A percentile compares a stretch with the other conserved stretches of the same genome.
These are phyloP conservation scores for Podospora pseudoanserina DNA, from an alignment of 495 filamentous ascomycete species.

Conservation along the genomic window DNA sequence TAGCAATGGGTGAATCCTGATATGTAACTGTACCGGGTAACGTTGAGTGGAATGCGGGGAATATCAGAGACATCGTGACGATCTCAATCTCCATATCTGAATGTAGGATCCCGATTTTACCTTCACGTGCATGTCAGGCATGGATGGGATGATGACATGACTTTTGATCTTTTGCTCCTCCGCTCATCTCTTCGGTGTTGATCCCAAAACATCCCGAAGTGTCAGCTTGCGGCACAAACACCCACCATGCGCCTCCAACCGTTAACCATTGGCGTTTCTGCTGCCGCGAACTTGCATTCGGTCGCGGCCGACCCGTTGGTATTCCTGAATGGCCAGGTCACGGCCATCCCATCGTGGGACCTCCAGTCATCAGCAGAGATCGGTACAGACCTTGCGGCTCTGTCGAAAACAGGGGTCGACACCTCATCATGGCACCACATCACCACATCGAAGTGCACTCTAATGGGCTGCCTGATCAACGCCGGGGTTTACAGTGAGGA, in stretches of 20 bases:
- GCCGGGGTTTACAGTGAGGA: constrained; percentile 53
- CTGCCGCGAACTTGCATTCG: not conserved
- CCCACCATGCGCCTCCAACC: constrained; percentile 1
- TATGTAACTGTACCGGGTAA: constrained; percentile 6
- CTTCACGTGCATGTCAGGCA: not conserved
- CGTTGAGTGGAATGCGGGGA: constrained; percentile 13
- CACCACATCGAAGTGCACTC: constrained; percentile 45
- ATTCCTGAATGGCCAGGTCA: constrained; percentile 33
- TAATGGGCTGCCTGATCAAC: constrained; percentile 57
- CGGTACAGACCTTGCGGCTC: constrained; percentile 32
- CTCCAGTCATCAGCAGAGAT: constrained; percentile 47
- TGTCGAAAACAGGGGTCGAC: constrained; percentile 49
- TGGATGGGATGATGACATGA: not conserved
- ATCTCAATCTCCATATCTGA: not conserved
- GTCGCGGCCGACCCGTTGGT: constrained; percentile 12
- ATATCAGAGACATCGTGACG: not conserved
- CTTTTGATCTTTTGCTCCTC: not conserved
- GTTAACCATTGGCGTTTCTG: not conserved
- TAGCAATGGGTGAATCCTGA: not conserved
- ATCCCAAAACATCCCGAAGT: not conserved
- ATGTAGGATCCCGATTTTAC: not conserved
- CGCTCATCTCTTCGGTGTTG: not conserved
- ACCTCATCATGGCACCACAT: constrained; percentile 54
- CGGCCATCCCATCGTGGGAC: constrained; percentile 53
- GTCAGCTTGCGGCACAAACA: not conserved